Conservation (phyloP, 768 basidiomycete genomes). For the Arthromyces matolae region DNA sequence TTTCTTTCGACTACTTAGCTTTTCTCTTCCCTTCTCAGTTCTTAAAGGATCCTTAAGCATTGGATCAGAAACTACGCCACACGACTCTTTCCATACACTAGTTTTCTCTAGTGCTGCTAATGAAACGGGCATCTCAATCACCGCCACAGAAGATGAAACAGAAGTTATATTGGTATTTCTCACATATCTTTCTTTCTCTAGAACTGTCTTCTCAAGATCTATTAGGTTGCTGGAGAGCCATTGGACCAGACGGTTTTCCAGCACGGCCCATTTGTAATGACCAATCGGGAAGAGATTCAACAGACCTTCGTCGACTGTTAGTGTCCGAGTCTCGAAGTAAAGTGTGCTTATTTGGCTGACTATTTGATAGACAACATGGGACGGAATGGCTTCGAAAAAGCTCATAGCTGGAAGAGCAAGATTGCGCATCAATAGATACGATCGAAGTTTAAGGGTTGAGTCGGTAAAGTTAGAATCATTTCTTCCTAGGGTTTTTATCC, state of each 20-base stretch:
- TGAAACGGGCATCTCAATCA: slow-evolving; percentile 69
- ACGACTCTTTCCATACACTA: slow-evolving; percentile 72
- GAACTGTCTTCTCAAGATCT: background rate
- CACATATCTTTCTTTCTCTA: background rate
- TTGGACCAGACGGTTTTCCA: slow-evolving; percentile 87
- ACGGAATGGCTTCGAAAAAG: slow-evolving; percentile 88
- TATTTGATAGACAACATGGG: slow-evolving; percentile 57
- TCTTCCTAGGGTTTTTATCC: slow-evolving; percentile 19
- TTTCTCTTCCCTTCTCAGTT: too few relatives aligned
- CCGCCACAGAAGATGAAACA: slow-evolving; percentile 55
- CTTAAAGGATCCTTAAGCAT: slow-evolving; percentile 65
- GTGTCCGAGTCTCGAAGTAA: slow-evolving; percentile 20
- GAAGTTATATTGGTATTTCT: slow-evolving; percentile 67
- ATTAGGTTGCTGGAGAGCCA: slow-evolving; percentile 79
- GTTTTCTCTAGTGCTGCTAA: slow-evolving; percentile 63
- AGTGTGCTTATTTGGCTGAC: slow-evolving; percentile 4
- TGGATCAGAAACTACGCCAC: slow-evolving; percentile 40
- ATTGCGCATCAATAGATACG: slow-evolving; percentile 49
- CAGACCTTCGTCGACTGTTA: slow-evolving; percentile 81
- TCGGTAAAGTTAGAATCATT: too few relatives aligned
- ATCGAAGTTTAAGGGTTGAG: background rate
- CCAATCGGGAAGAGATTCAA: slow-evolving; percentile 72
- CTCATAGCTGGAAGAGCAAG: slow-evolving; percentile 80
- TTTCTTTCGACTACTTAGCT: too few relatives aligned
- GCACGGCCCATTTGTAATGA: slow-evolving; percentile 88